Base-by-base conservation (phyloP, 2,329 filamentous ascomycete species). In the Colletotrichum sp. region DNA sequence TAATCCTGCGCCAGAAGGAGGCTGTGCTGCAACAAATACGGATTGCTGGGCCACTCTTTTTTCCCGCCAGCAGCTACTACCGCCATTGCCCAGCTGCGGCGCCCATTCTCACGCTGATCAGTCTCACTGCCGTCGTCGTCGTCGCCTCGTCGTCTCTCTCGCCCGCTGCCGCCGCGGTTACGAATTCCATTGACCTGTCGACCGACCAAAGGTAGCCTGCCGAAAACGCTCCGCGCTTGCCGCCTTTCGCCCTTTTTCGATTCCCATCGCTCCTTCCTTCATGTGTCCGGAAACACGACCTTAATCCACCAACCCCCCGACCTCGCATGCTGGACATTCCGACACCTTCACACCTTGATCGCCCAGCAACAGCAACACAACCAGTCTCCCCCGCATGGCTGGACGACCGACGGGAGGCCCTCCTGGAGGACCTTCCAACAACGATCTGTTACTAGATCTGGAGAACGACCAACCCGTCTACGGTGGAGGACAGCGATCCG, bases 401-500 rank as follows among this genome's bases (percentile, higher is more conserved):
- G 91, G 91, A 84, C 87, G 88, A 86, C 88, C 87, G 78, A 82
- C 84, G 77, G 84, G 85, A 82, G 83, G 83, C 82, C 88, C 88
- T 82, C 87, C 87, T 78, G 88, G 88, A 82, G 88, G 85, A 80
- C 84, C 88, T 80, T 86, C 88, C 78, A 84, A 82, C 80, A 85
- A 92, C 82, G 90, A 93, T 82, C 90, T 95, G 77, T 89, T 96
- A 74, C 92, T 96, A 83, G 94, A 96, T 84, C 88, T 95, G 78
- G 92, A 94, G 80, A 92, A 94, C 81, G 90, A 93, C 74, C 91
- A 93, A 79, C 92, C 94, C 69, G 83, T 90, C 75, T 98, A 98
- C 85, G 92, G 90, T 83, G 90, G 90, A 79, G 95, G 95, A 78
- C 94, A 96, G 84, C 92, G 92, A 74, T 93, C 96, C 66, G 92